Percentiles rank a stretch among this genome's conserved stretches.
These are phyloP conservation scores for Xylariaceae sp. DNA, from an alignment of 2,329 filamentous ascomycete species.

Conservation along the genomic window DNA sequence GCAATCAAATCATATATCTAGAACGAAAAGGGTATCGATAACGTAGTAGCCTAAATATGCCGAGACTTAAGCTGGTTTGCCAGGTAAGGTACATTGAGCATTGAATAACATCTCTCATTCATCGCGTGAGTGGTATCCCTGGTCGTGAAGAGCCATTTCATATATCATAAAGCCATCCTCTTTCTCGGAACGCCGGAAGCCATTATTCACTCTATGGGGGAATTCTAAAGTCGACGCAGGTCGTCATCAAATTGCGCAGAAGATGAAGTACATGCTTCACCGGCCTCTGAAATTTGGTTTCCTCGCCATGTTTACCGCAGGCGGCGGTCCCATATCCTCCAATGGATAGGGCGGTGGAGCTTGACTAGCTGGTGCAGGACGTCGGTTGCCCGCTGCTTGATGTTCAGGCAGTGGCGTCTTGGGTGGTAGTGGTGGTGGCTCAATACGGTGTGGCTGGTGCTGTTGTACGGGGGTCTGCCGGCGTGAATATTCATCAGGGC, in stretches of 20 bases:
- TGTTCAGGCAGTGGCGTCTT: slow-evolving; percentile 73
- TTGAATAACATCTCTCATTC: slow-evolving; percentile 11
- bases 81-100: slow-evolving; percentile 16
- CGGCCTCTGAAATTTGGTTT: slow-evolving; percentile 76
- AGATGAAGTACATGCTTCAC: slow-evolving; percentile 31
- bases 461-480: slow-evolving; percentile 41
- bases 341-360: slow-evolving; percentile 76
- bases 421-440: slow-evolving; percentile 75
- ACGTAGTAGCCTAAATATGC: slow-evolving; percentile 4
- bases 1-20: slow-evolving; percentile 22
- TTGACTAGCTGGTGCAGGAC: slow-evolving; percentile 31
- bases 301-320: slow-evolving; percentile 80
- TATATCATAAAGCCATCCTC: not conserved
- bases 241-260: not conserved
- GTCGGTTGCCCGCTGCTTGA: slow-evolving; percentile 45
- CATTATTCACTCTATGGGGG: slow-evolving; percentile 15
- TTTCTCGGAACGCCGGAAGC: slow-evolving; percentile 4
- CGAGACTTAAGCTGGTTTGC: not conserved
- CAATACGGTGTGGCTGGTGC: slow-evolving; percentile 51
- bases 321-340: slow-evolving; percentile 78
- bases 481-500: slow-evolving; percentile 63
- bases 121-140: slow-evolving; percentile 6
- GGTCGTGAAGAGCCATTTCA: slow-evolving; percentile 12
- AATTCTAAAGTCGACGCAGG: not conserved
- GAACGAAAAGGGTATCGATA: slow-evolving; percentile 28